Base-by-base conservation (phyloP, 192 early-diverging fungal species). In the Thamnidium elegans region DNA sequence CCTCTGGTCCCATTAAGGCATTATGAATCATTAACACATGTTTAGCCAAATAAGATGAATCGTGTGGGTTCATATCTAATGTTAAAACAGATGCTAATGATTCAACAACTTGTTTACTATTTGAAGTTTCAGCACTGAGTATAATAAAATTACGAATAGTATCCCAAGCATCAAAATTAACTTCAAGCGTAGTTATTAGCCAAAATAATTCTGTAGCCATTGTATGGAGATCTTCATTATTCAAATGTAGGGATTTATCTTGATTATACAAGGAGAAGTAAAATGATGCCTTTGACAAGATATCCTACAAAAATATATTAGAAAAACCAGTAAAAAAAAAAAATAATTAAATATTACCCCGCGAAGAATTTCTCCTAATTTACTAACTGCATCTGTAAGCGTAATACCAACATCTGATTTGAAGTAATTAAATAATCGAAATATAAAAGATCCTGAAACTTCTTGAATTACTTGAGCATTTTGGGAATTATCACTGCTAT, bases 251-350 rank as follows among this genome's bases (percentile, higher is more conserved):
- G 47, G 89, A 80, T 42, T 75, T 72, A 63, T 92, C 81, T 34
- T 75, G 58, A 66, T 93, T 90, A 65, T 93, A 92, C 65, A 95
- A 71, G 15, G 86, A 80, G 66, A 94, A 98, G 61, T 96, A 94
- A 30, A 90, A 75, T 23, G 85, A 82, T 69, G 94, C 86, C 3
- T 85, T 81, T 1, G 84, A 87, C 75, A 92, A 86, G 61, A 94
- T 69, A 52, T 94, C 94, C 19, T 59, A 45, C 83, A 78, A 65
- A n/a, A 88, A 86, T 51, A 92, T 84, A 21, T 92, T 39, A 48
- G 46, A 19, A 48, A 2, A 30, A 13, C 3, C 17, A 26, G 13
- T 23, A 8, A 6, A 44, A 5, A 20, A 15, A 48, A 13, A 30
- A 15, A 17, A 4, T 36, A 15, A 36, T 53, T 44, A 30, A 13